phyloP scores from a whole-genome alignment of 2,329 filamentous ascomycete species.

The Cadophora malorum region DNA sequence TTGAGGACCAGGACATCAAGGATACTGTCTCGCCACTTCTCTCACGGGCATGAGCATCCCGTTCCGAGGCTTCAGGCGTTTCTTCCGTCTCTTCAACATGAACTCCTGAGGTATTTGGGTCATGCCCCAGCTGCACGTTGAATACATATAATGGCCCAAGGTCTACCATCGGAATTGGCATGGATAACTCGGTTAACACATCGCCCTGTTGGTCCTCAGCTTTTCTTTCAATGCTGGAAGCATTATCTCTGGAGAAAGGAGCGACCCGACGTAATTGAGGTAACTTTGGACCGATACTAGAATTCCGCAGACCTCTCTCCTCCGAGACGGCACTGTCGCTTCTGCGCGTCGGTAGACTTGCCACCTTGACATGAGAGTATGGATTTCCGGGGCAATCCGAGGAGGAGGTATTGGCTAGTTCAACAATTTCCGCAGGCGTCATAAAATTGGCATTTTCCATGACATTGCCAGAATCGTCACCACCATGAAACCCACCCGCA shows the following conservation, averaged over 20 bases:
- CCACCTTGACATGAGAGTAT: conserved; percentile 12
- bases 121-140: background rate
- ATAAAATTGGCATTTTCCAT: conserved; percentile 10
- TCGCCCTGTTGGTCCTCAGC: background rate
- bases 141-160: background rate
- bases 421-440: conserved; percentile 24
- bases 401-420: conserved; percentile 17
- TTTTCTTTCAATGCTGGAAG: conserved; percentile 24
- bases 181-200: background rate
- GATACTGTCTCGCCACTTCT: conserved; percentile 28
- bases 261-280: conserved; percentile 30
- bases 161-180: conserved; percentile 1
- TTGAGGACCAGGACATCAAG: conserved; percentile 25
- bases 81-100: conserved; percentile 21
- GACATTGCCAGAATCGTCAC: conserved; percentile 18
- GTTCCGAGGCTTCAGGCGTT: background rate
- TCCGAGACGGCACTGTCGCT: conserved; percentile 7
- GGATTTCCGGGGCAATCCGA: conserved; percentile 16
- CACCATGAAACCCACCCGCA: conserved; percentile 38
- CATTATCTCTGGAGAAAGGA: conserved; percentile 27
- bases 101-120: conserved; percentile 18
- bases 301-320: conserved; percentile 22
- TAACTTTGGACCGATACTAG: conserved; percentile 27
- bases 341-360: conserved; percentile 31
- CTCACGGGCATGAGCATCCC: conserved; percentile 2